phyloP scores from a whole-genome alignment of 2,329 filamentous ascomycete genomes.

The Dactylellina parvicollis region DNA sequence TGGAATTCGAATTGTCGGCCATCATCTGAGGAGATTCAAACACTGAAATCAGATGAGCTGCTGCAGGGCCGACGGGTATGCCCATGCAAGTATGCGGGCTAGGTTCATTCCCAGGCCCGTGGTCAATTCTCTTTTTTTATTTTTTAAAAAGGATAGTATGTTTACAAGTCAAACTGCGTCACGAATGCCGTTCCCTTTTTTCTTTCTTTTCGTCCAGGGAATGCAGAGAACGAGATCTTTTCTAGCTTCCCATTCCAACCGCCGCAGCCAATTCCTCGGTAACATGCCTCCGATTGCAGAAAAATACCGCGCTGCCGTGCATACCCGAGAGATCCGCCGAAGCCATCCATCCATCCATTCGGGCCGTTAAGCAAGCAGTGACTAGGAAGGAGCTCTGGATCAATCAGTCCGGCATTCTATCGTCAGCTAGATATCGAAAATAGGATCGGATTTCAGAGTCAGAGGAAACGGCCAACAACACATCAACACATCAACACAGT shows the following conservation, averaged over 20 bases:
- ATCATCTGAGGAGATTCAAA: background rate
- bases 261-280: background rate
- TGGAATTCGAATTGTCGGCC: background rate
- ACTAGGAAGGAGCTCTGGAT: no score
- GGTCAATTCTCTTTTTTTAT: background rate
- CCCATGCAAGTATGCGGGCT: background rate
- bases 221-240: no score
- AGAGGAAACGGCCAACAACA: background rate
- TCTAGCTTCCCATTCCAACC: background rate
- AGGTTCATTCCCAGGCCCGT: background rate
- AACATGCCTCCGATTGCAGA: no score
- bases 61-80: background rate
- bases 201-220: no score
- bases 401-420: no score
- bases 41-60: background rate
- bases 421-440: no score
- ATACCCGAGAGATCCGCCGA: conserved; percentile 3
- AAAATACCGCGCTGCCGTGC: background rate
- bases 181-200: background rate
- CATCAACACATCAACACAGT: conserved; percentile 17
- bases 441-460: no score
- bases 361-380: background rate
- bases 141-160: background rate
- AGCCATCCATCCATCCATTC: background rate
- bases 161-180: background rate